Evolutionary conservation across 331 rosid species (phyloP).

Genomic region (Quercus phellos): DNA sequence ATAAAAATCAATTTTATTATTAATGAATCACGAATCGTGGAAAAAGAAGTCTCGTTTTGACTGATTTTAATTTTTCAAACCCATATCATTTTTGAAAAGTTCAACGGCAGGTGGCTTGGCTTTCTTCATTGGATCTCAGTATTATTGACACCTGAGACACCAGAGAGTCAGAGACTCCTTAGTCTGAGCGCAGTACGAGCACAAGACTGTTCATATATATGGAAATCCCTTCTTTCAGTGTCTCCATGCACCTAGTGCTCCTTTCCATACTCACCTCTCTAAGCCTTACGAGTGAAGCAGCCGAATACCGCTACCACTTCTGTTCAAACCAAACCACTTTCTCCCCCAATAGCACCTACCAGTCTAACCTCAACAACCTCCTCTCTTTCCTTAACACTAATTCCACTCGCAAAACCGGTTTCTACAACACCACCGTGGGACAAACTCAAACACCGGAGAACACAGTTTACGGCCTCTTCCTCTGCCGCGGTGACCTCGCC

Average conservation of each 20-base stretch:
- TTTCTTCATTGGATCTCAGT: no score
- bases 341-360: constrained; percentile 28
- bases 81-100: no score
- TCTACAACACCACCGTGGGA: constrained; percentile 20
- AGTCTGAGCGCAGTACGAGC: no score
- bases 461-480: constrained; percentile 38
- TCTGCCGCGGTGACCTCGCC: constrained; percentile 52
- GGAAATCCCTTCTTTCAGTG: neutral
- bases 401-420: constrained; percentile 12
- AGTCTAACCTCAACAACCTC: constrained; percentile 33
- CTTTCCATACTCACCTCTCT: constrained; percentile 1
- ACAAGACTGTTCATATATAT: no score
- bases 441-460: neutral
- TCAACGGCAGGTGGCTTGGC: no score
- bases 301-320: constrained; percentile 18
- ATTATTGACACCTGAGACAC: no score
- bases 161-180: no score
- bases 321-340: constrained; percentile 20
- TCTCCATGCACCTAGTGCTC: constrained; percentile 11
- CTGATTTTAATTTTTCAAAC: no score
- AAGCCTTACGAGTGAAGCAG: neutral
- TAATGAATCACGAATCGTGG: no score
- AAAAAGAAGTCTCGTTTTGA: no score
- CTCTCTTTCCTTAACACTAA: constrained; percentile 32
- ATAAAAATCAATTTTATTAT: no score